phyloP scores from a whole-genome alignment of 1,139 yeast genomes.

The Saccharomyces uvarum region DNA sequence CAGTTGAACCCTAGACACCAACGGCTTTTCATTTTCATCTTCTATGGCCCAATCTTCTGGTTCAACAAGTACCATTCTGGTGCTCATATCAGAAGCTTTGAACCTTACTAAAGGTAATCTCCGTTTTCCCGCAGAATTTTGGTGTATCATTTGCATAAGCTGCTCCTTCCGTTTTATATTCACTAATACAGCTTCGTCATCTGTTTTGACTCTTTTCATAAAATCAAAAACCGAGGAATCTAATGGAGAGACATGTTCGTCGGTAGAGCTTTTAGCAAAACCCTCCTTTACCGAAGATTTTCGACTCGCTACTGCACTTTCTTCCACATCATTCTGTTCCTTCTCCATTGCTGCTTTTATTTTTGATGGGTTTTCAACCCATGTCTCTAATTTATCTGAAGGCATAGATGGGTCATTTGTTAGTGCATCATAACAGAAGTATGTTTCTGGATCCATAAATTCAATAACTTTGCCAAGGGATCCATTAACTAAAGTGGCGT shows the following conservation, averaged over 20 bases:
- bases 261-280: constrained; percentile 14
- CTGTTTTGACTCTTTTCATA: constrained; percentile 34
- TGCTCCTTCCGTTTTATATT: constrained; percentile 36
- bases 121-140: constrained; percentile 34
- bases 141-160: constrained; percentile 34
- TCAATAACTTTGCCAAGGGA: constrained; percentile 80
- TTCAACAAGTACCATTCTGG: constrained; percentile 63
- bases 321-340: constrained; percentile 14
- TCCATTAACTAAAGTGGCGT: constrained; percentile 84
- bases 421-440: constrained; percentile 33
- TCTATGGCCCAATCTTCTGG: constrained; percentile 71
- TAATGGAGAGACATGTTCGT: constrained; percentile 19
- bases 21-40: constrained; percentile 46
- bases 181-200: constrained; percentile 25
- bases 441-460: constrained; percentile 56
- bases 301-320: constrained; percentile 11
- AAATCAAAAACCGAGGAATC: constrained; percentile 46
- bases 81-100: constrained; percentile 57
- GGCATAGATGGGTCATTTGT: constrained; percentile 13
- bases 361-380: constrained; percentile 15
- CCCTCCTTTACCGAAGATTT: constrained; percentile 20
- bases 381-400: constrained; percentile 14
- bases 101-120: constrained; percentile 72
- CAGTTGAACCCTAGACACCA: constrained; percentile 56
- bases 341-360: constrained; percentile 18